These are phyloP conservation scores for Penicillium sp. DNA, from an alignment of 2,329 filamentous ascomycete species.

Conservation along the genomic window DNA sequence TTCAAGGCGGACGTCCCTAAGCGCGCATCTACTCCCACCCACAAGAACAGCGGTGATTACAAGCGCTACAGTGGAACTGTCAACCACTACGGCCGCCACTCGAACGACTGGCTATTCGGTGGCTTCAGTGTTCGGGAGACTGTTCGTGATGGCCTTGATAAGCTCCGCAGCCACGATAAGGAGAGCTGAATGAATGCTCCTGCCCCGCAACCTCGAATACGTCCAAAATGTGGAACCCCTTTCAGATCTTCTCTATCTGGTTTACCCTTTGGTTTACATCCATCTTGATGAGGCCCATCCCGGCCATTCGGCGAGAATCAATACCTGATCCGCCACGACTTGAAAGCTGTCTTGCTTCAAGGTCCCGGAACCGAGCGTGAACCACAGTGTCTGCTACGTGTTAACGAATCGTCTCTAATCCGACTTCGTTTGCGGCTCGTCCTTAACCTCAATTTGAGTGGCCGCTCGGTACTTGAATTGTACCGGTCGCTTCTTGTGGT, in stretches of 20 bases:
- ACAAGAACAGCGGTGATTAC: conserved; percentile 33
- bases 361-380: background rate
- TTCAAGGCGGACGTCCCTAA: conserved; percentile 15
- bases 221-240: background rate
- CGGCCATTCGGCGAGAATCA: background rate
- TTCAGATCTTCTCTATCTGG: background rate
- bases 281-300: background rate
- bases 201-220: background rate
- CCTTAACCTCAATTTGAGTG: background rate
- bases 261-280: background rate
- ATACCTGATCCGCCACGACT: background rate
- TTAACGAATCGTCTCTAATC: background rate
- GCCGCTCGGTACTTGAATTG: background rate
- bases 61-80: conserved; percentile 42
- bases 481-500: background rate
- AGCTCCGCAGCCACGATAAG: conserved; percentile 29
- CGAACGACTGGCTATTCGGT: conserved; percentile 52
- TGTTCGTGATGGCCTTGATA: conserved; percentile 42
- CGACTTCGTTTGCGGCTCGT: background rate
- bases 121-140: conserved; percentile 49
- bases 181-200: conserved; percentile 21
- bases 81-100: conserved; percentile 49
- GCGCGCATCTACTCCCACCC: conserved; percentile 21
- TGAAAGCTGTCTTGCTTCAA: background rate
- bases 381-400: background rate